Base-by-base conservation (phyloP, 352 stramenopile genomes). In the Phytophthora ramorum region DNA sequence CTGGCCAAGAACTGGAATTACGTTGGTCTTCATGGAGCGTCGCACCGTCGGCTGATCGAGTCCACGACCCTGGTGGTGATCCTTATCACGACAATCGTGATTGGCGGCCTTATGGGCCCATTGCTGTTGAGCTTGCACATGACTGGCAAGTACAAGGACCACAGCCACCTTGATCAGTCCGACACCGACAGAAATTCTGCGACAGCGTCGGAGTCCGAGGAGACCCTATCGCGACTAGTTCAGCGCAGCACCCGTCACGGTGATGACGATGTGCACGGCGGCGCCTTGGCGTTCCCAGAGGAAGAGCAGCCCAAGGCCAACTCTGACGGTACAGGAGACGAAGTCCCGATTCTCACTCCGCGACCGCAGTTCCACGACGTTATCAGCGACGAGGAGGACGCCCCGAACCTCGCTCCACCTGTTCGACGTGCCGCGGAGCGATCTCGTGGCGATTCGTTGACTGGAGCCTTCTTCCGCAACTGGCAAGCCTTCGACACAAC, bases 11-110 rank as follows among this genome's bases (percentile, higher is more conserved):
- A 85, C 50, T 96, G 87, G 87, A 87, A 80, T 40, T 93, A 93
- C 60, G 72, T 92, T 57, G 86, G 85, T 8, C 65, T 89, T 41
- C 58, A 89, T 41, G 82, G 85, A 20, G 66, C 60, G 13, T 93
- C 83, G 7, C 87, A 96, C 54, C 85, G 83, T 19, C 90, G 90
- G 44, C 69, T 96, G 4, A 90, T 96, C 40, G 87, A 94, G 56
- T 94, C 85, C 20, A 96, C 87, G n/a, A 94, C 87, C 53, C 67
- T 96, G 41, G 89, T 94, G 71, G 84, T 96, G 41, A 88, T 96
- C 28, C 79, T 96, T 7, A 93, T 96, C 54, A 96, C 87, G 17
- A 96, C 87, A 7, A 87, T 96, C 41, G 79, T 92, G 20, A 78
- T 95, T 34, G 87, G 87, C 4, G 87, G 85, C 7, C 71, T 95